phyloP scores from a whole-genome alignment of 352 stramenopile genomes.

The Paralagenidium karlingii region DNA sequence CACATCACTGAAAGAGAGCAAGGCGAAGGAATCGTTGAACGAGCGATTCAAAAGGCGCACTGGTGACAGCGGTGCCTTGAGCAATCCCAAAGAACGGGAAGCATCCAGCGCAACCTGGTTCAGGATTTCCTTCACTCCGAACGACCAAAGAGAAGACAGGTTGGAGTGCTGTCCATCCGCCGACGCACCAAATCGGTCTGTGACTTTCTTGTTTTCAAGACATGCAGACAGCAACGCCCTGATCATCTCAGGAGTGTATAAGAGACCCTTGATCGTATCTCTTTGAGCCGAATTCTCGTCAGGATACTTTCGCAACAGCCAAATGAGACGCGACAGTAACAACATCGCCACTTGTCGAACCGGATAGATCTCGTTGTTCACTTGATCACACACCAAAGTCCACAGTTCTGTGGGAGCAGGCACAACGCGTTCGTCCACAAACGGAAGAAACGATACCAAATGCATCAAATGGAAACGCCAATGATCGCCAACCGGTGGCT shows the following conservation, averaged over 20 bases:
- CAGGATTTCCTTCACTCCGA: constrained; percentile 58
- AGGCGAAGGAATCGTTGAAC: constrained; percentile 19
- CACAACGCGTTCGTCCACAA: constrained; percentile 30
- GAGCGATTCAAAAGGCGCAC: constrained; percentile 42
- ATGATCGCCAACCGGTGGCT: constrained; percentile 29
- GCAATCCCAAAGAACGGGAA: not conserved
- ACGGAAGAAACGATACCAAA: constrained; percentile 47
- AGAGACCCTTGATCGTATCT: too few species aligned
- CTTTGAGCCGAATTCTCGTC: too few species aligned
- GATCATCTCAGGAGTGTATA: too few species aligned
- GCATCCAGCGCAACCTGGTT: too few species aligned
- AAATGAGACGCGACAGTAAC: constrained; percentile 36
- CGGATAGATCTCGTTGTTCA: constrained; percentile 46
- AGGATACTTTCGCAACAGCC: constrained; percentile 20
- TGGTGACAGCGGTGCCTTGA: constrained; percentile 26
- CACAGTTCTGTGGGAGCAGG: constrained; percentile 28
- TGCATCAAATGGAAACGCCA: constrained; percentile 76
- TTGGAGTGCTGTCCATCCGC: constrained; percentile 56
- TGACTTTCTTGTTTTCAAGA: constrained; percentile 42
- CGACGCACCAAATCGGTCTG: constrained; percentile 40
- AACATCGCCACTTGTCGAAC: constrained; percentile 41
- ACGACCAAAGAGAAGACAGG: constrained; percentile 58
- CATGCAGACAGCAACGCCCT: too few species aligned
- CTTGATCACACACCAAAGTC: constrained; percentile 31
- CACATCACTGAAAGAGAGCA: constrained; percentile 13